Evolutionary conservation across 2,329 filamentous ascomycete species (phyloP), one percentile per base, ranked within the genome.

Genomic region (Beauveria pseudobassiana): DNA sequence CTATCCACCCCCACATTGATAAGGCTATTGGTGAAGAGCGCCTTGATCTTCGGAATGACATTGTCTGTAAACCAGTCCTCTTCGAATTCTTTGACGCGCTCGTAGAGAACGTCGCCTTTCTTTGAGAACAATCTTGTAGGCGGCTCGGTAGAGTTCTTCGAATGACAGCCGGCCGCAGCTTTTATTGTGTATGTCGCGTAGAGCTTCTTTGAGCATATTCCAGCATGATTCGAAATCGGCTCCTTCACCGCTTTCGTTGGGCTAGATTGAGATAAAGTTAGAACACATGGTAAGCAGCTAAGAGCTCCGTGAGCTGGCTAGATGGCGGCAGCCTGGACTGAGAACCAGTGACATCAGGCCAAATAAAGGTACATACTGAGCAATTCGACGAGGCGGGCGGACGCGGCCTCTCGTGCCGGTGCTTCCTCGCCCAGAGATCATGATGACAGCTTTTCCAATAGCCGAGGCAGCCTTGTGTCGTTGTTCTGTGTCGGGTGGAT

Each of bases 41-140:
- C 79, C 62, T 85, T 82, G 55, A 98, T 90, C 49, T 81, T 80
- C 6, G 84, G 82, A 67, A 90, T 87, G 51, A 97, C 90, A 64
- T 90, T 80, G 1, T 84, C 79, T 54, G 82, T 82, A 64, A 99
- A 87, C 89, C 93, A 96, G 65, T 85, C 77, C 68, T 87, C 83
- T 74, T 98, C 93, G 61, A 96, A 91, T 2, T 86, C 77, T 68
- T 88, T 89, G 54, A 98, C 92, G 10, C 84, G 82, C 5, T 89
- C 83, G 74, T 98, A 98, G 1, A 99, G 81, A 12, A 87, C 79
- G 40, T 89, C 85, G 28, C 93, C 93, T 67, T 92, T 88, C 76
- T 93, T 89, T 90, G 42, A 97, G 78, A 1, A 98, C 93, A 22
- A 98, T 90, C 73, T 95, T 93, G 76, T 99, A 99, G 5, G 91